Evolutionary conservation across 1,139 yeast genomes (phyloP).

Genomic region (Kodamaea sp.): DNA sequence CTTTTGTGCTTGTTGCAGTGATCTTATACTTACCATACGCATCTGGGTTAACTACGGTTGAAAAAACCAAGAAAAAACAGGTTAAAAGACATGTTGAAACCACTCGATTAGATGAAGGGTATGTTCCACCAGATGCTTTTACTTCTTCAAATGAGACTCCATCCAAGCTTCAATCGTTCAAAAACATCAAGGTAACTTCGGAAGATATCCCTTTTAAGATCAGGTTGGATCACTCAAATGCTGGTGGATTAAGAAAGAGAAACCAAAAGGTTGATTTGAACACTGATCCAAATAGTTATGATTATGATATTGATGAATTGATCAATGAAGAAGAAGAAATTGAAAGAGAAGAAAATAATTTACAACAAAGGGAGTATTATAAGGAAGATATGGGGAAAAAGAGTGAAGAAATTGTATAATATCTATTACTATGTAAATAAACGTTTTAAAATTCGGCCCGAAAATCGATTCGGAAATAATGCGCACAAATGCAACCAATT

Average conservation of each 20-base stretch:
- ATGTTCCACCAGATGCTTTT: constrained; percentile 39
- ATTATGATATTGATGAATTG: constrained; percentile 56
- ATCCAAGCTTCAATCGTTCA: not conserved
- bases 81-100: constrained; percentile 4
- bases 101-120: constrained; percentile 20
- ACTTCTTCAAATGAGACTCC: not conserved
- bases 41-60: constrained; percentile 36
- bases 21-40: constrained; percentile 36
- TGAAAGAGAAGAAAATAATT: constrained; percentile 17
- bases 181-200: constrained; percentile 27
- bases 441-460: no score
- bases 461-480: no score
- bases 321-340: constrained; percentile 20
- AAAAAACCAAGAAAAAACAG: constrained; percentile 19
- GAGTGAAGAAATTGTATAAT: constrained; percentile 30
- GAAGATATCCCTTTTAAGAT: constrained; percentile 39
- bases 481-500: no score
- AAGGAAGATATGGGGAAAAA: constrained; percentile 26
- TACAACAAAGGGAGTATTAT: constrained; percentile 20
- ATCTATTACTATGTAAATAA: not conserved
- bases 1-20: constrained; percentile 28
- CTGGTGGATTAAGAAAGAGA: constrained; percentile 11
- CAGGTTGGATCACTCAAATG: constrained; percentile 16
- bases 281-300: constrained; percentile 33
- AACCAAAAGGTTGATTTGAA: constrained; percentile 17